Evolutionary conservation across 768 basidiomycete species (phyloP).

Genomic region (Tricholoma flavovirens): DNA sequence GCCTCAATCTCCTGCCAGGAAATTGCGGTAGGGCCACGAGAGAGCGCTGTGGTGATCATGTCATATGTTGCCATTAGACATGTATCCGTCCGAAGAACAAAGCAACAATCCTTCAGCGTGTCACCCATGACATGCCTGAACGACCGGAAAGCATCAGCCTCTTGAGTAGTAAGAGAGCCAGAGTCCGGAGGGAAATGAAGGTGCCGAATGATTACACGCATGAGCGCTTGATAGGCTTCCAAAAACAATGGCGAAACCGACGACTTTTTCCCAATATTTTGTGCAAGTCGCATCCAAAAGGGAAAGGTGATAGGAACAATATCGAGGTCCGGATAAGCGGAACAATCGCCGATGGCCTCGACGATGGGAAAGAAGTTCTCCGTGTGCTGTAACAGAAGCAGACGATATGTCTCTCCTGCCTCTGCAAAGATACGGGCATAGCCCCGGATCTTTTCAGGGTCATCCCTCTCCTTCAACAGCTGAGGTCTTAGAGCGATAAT

Average conservation of each 20-base stretch:
- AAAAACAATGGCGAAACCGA: conserved; percentile 71
- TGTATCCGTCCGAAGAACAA: conserved; percentile 80
- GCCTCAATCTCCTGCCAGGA: conserved; percentile 98
- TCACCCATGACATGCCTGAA: conserved; percentile 99
- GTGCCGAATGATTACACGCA: conserved; percentile 83
- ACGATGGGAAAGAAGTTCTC: conserved; percentile 94
- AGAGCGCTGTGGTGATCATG: conserved; percentile 69
- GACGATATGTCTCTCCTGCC: conserved; percentile 93
- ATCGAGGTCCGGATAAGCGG: conserved; percentile 89
- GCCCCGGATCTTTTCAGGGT: conserved; percentile 85
- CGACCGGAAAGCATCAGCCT: conserved; percentile 87
- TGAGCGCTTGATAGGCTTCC: conserved; percentile 78
- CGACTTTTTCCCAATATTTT: conserved; percentile 73
- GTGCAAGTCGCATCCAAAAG: conserved; percentile 98
- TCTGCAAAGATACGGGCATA: conserved; percentile 92
- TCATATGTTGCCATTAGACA: conserved; percentile 82
- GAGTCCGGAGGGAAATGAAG: conserved; percentile 85
- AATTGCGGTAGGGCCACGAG: conserved; percentile 46
- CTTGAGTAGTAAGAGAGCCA: conserved; percentile 63
- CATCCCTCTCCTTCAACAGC: conserved; percentile 58
- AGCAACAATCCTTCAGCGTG: conserved; percentile 97
- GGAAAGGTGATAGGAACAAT: conserved; percentile 96
- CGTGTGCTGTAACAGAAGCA: conserved; percentile 82
- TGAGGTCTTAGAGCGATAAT: conserved; percentile 67
- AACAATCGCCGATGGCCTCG: conserved; percentile 89